phyloP scores from a whole-genome alignment of 163 green algal genomes.

The Chloromonas sp. region DNA sequence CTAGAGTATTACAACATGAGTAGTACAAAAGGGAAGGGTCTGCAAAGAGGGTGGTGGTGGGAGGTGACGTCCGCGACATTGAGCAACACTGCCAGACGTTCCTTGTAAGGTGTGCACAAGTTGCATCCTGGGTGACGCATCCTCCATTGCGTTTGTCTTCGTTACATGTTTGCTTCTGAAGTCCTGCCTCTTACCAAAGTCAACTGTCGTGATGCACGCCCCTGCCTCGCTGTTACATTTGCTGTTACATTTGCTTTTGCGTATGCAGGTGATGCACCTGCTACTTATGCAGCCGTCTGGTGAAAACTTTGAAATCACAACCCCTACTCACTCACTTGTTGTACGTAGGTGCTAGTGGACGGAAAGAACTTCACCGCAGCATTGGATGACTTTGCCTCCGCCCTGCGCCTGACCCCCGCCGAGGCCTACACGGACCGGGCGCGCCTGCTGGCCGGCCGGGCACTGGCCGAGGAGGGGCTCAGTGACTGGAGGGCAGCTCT shows the following conservation, averaged over 20 bases:
- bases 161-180: no score
- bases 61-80: no score
- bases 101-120: no score
- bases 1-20: neutral
- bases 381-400: slow-evolving; percentile 60
- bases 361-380: slow-evolving; percentile 71
- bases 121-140: no score
- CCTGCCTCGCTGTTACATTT: neutral
- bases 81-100: no score
- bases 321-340: neutral
- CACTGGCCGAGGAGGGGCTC: neutral
- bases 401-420: slow-evolving; percentile 25
- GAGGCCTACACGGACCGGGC: slow-evolving; percentile 24
- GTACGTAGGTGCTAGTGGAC: slow-evolving; percentile 63
- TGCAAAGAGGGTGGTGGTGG: no score
- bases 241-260: no score
- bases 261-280: neutral
- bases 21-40: neutral
- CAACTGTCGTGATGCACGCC: neutral
- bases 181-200: neutral
- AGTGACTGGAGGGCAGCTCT: neutral
- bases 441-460: slow-evolving; percentile 46
- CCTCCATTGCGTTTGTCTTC: no score
- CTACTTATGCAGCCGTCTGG: neutral
- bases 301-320: neutral